Conservation (phyloP, 768 basidiomycete species). For the Boletus subparvulus region DNA sequence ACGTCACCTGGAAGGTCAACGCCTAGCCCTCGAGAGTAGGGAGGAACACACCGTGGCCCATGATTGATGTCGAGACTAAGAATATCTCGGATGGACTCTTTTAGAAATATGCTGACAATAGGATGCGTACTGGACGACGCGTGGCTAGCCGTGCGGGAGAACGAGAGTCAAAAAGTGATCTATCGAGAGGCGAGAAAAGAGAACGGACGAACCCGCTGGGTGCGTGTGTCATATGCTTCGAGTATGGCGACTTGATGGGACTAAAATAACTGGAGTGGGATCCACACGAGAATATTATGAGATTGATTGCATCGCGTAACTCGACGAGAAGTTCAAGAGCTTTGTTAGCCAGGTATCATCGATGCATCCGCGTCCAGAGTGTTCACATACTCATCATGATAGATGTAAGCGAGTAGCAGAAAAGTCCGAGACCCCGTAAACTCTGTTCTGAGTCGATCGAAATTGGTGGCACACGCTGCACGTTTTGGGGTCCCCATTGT, state of each 20-base stretch:
- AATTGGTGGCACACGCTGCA: background rate
- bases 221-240: background rate
- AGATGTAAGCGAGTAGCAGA: background rate
- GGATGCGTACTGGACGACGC: background rate
- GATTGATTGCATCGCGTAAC: background rate
- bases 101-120: no score
- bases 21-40: slow-evolving; percentile 31
- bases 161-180: background rate
- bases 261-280: background rate
- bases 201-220: background rate
- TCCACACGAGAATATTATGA: no score
- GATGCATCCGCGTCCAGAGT: background rate
- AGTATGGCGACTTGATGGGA: background rate
- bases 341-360: background rate
- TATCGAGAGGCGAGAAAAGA: background rate
- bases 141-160: background rate
- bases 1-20: slow-evolving; percentile 20
- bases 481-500: slow-evolving; percentile 18
- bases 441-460: slow-evolving; percentile 12
- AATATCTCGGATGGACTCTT: background rate
- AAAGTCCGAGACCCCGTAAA: slow-evolving; percentile 16
- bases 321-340: background rate
- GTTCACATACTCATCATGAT: background rate
- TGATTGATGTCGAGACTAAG: background rate
- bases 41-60: slow-evolving; percentile 11